Base-by-base conservation (phyloP, 2,329 filamentous ascomycete species). In the Monilinia vaccinii-corymbosi region DNA sequence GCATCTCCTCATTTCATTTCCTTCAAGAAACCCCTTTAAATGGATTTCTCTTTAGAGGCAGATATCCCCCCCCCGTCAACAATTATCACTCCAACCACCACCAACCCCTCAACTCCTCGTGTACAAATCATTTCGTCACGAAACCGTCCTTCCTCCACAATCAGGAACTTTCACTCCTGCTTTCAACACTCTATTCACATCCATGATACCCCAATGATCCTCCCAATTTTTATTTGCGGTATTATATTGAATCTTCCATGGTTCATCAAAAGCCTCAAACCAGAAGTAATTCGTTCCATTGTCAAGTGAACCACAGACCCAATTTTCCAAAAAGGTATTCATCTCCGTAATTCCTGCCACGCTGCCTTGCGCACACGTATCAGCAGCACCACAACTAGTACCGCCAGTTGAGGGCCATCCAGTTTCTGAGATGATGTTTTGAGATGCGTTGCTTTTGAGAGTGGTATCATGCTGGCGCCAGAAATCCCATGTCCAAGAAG, bases 261-360 rank as follows among this genome's bases (percentile, higher is more conserved):
- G 91, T 78, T 97, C 93, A 71, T 97, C 93, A 72, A 97, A 97
- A 11, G 91, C 91, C 71, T 92, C 89, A 72, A 97, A 97, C 93
- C 93, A 97, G 71, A 97, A 97, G 73, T 96, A 97, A 66, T 95
- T 85, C 1, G 91, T 97, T 49, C 86, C 88, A 69, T 96, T 96
- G 28, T 77, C 77, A 64, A 97, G 75, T 13, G 88, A 85, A 56
- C 84, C 79, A 73, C 93, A 97, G 0, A 97, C 85, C 87, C 89
- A 97, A 64, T 84, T 83, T 1, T 84, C 78, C 83, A 97, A 86
- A 69, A 97, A 91, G n/a, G 77, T 79, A 71, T 97, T 97, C 77
- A 97, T 78, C 71, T 91, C 84, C 21, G 83, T 76, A 48, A 97
- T 79, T 25, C 90, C 88, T 0, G 92, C 93, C 2, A 96, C 86